These are phyloP conservation scores for Stropharia rugosoannulata DNA, from an alignment of 768 basidiomycete genomes.

Conservation along the genomic window DNA sequence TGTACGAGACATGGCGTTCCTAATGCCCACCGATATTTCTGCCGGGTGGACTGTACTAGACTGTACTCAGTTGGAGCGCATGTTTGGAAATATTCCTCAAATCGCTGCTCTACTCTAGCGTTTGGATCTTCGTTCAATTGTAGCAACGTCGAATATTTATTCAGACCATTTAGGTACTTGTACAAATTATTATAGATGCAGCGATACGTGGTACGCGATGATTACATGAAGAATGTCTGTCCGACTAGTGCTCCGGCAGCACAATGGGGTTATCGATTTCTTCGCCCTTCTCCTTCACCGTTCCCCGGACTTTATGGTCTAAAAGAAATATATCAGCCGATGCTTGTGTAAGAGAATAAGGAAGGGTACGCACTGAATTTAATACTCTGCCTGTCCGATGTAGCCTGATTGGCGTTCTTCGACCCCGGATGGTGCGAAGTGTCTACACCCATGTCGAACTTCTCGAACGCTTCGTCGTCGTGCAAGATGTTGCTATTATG, in stretches of 20 bases:
- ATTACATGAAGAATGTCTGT: no score
- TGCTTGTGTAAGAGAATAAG: not conserved
- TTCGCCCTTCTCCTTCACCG: not conserved
- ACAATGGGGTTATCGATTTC: not conserved
- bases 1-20: no score
- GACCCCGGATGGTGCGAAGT: not conserved
- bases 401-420: conserved; percentile 7
- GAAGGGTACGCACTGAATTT: conserved; percentile 12
- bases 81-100: no score
- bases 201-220: no score
- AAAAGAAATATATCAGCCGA: not conserved
- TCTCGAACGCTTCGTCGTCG: conserved; percentile 21
- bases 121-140: no score
- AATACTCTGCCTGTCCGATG: conserved; percentile 7
- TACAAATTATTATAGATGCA: no score
- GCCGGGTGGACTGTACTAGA: no score
- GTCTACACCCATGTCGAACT: conserved; percentile 18
- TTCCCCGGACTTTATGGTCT: conserved; percentile 18
- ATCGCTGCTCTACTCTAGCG: no score
- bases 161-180: no score
- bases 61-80: no score
- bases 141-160: no score
- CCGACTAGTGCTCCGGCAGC: not conserved
- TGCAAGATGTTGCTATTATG: conserved; percentile 12
- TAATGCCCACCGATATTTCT: no score